Percentiles rank a stretch among this genome's conserved stretches.
These are phyloP conservation scores for Pseudocercospora cruenta DNA, from an alignment of 2,329 filamentous ascomycete genomes.

Conservation along the genomic window DNA sequence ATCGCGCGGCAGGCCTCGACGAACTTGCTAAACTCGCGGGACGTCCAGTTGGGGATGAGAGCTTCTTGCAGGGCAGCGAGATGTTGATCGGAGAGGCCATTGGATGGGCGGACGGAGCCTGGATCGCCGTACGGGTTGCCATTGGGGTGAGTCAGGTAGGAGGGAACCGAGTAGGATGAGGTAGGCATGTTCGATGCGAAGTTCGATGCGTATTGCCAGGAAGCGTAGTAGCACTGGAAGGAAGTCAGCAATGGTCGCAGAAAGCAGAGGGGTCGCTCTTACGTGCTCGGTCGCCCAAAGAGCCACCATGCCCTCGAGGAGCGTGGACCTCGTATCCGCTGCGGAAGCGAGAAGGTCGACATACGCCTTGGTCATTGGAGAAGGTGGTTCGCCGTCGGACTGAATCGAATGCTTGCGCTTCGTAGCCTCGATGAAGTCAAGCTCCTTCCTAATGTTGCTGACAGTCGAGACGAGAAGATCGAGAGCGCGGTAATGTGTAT, in stretches of 20 bases:
- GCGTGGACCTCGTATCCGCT: slow-evolving; percentile 52
- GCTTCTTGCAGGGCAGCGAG: slow-evolving; percentile 54
- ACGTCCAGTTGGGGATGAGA: slow-evolving; percentile 57
- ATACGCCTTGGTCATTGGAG: slow-evolving; percentile 57
- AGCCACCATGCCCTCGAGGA: slow-evolving; percentile 72
- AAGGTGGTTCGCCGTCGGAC: slow-evolving; percentile 50
- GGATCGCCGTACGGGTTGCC: slow-evolving; percentile 20
- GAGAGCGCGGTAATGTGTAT: slow-evolving; percentile 60
- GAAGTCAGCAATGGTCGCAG: slow-evolving; percentile 13
- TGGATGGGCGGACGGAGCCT: slow-evolving; percentile 14
- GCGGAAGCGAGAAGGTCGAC: slow-evolving; percentile 64
- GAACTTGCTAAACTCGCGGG: slow-evolving; percentile 54
- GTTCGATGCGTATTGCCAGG: slow-evolving; percentile 53
- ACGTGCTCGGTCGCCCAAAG: slow-evolving; percentile 75
- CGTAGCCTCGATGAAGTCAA: slow-evolving; percentile 68
- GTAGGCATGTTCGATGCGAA: slow-evolving; percentile 42
- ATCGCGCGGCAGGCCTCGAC: slow-evolving; percentile 53
- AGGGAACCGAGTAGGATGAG: slow-evolving; percentile 37
- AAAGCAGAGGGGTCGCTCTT: slow-evolving; percentile 27
- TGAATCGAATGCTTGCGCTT: slow-evolving; percentile 63
- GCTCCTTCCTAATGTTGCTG: slow-evolving; percentile 68
- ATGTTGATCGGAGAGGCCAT: slow-evolving; percentile 45
- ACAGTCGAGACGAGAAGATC: slow-evolving; percentile 67
- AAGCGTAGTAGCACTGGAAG: slow-evolving; percentile 50
- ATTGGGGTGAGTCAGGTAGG: slow-evolving; percentile 34